These are phyloP conservation scores for Podochytrium sp. DNA, from an alignment of 192 early-diverging fungal genomes.

Conservation along the genomic window DNA sequence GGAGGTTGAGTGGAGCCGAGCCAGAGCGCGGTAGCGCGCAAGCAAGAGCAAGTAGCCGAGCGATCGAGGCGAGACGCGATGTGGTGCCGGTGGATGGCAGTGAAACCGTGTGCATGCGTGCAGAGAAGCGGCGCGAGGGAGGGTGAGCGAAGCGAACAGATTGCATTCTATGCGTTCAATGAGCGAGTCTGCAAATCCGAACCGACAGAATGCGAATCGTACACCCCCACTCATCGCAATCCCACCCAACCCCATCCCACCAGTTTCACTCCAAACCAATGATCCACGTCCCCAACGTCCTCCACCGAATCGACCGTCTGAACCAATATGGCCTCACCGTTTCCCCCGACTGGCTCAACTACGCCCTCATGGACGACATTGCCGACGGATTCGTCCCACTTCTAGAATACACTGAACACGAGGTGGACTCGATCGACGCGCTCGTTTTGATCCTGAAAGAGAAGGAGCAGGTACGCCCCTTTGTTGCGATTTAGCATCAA, in stretches of 20 bases:
- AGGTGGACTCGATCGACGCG: slow-evolving; percentile 94
- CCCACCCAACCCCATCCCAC: too few relatives aligned
- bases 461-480: slow-evolving; percentile 66
- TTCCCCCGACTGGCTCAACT: slow-evolving; percentile 90
- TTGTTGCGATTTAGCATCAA: too few relatives aligned
- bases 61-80: too few relatives aligned
- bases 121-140: background rate
- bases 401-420: slow-evolving; percentile 84
- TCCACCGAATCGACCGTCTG: slow-evolving; percentile 80
- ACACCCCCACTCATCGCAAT: too few relatives aligned
- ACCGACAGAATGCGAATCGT: too few relatives aligned
- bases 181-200: too few relatives aligned
- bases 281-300: slow-evolving; percentile 80
- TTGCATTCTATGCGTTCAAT: background rate
- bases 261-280: slow-evolving; percentile 82
- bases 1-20: too few relatives aligned
- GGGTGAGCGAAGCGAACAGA: background rate
- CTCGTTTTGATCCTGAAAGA: slow-evolving; percentile 87
- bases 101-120: background rate
- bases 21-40: too few relatives aligned
- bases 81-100: background rate
- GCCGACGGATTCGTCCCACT: slow-evolving; percentile 88
- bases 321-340: slow-evolving; percentile 68
- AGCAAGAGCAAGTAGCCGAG: too few relatives aligned
- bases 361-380: slow-evolving; percentile 92